These are phyloP conservation scores for Sclerospora graminicola DNA, from an alignment of 352 stramenopile genomes.

Conservation along the genomic window DNA sequence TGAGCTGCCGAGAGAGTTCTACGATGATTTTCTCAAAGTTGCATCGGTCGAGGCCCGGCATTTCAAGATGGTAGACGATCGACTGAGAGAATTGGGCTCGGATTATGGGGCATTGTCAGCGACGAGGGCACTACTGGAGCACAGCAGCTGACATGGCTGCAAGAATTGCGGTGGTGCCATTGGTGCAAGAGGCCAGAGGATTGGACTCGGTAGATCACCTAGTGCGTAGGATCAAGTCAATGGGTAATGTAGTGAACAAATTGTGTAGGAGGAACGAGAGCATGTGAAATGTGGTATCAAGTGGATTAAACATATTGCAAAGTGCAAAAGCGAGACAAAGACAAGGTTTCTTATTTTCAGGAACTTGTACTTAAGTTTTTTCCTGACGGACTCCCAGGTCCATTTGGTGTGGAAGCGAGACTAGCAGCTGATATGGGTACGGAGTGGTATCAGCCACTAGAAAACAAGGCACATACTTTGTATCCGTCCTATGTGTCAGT, in stretches of 20 bases:
- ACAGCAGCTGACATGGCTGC: constrained; percentile 52
- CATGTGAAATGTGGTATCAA: constrained; percentile 73
- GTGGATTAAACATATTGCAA: constrained; percentile 63
- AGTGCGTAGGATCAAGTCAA: constrained; percentile 59
- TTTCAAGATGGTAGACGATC: constrained; percentile 65
- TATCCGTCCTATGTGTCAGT: neutral
- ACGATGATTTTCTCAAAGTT: constrained; percentile 62
- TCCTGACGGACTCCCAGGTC: constrained; percentile 60
- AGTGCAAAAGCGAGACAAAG: constrained; percentile 21
- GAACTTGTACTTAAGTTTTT: constrained; percentile 71
- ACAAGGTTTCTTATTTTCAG: constrained; percentile 68
- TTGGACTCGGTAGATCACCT: constrained; percentile 67
- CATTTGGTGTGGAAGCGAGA: constrained; percentile 62
- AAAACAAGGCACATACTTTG: constrained; percentile 26
- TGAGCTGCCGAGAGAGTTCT: constrained; percentile 46
- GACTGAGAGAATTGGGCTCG: constrained; percentile 50
- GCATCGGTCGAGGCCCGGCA: constrained; percentile 70
- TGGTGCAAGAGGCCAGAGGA: constrained; percentile 71
- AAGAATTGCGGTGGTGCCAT: constrained; percentile 63
- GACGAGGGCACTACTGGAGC: constrained; percentile 50
- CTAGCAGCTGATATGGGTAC: constrained; percentile 58
- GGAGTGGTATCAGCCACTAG: constrained; percentile 62
- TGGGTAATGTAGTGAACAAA: constrained; percentile 60
- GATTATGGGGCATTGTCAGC: constrained; percentile 59
- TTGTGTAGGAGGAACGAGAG: constrained; percentile 69